Conservation (phyloP, 2,329 filamentous ascomycete genomes). For the Stachybotrys chlorohalonatus region DNA sequence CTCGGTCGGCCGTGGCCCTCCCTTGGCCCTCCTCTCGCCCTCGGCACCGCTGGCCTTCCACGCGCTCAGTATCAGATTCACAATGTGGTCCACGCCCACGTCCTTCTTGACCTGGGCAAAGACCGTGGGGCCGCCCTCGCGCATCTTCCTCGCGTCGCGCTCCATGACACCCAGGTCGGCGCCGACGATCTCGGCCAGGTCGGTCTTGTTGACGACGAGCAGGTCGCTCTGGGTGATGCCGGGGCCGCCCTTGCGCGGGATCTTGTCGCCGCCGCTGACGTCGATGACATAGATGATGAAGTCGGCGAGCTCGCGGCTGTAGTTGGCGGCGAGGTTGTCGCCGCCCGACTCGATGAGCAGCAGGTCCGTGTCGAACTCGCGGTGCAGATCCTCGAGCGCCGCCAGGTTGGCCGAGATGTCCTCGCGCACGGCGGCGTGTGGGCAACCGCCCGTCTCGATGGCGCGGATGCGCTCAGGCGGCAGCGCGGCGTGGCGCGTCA, state of each 20-base stretch:
- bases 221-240: conserved; percentile 96
- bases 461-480: conserved; percentile 78
- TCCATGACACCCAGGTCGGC: conserved; percentile 93
- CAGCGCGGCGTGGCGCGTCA: conserved; percentile 77
- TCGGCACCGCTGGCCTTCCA: conserved; percentile 87
- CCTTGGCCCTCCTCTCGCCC: conserved; percentile 41
- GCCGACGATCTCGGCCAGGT: conserved; percentile 81
- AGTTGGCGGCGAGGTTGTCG: conserved; percentile 96
- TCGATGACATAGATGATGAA: conserved; percentile 99
- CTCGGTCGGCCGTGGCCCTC: conserved; percentile 49
- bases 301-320: conserved; percentile 87
- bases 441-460: conserved; percentile 96
- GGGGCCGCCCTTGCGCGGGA: conserved; percentile 89
- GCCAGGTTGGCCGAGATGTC: conserved; percentile 92
- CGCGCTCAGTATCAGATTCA: conserved; percentile 79
- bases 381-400: conserved; percentile 81
- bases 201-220: conserved; percentile 94
- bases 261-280: conserved; percentile 92
- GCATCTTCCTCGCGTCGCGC: conserved; percentile 84
- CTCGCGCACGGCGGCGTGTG: conserved; percentile 93
- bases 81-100: conserved; percentile 76
- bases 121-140: conserved; percentile 89
- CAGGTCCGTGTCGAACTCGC: conserved; percentile 68
- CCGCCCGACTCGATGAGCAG: conserved; percentile 93
- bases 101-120: conserved; percentile 96